Evolutionary conservation across 768 basidiomycete genomes (phyloP).

Genomic region (Gelatoporia subvermispora): DNA sequence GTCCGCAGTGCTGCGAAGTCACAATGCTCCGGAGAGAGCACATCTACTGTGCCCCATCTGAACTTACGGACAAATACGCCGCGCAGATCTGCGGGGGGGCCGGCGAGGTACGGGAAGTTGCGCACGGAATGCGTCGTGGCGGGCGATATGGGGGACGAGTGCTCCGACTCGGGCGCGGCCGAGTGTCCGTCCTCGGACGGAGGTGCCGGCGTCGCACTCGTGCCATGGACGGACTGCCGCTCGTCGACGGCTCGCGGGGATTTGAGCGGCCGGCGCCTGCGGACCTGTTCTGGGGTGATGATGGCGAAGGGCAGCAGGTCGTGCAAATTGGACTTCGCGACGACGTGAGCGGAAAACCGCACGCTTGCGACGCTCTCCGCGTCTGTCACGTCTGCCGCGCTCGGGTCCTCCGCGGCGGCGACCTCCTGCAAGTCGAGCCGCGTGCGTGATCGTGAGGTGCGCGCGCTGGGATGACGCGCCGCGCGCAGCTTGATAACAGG

Average conservation of each 20-base stretch:
- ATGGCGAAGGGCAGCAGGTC: slow-evolving; percentile 72
- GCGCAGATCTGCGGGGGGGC: slow-evolving; percentile 62
- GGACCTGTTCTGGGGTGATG: slow-evolving; percentile 63
- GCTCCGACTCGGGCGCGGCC: slow-evolving; percentile 24
- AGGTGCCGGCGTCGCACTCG: slow-evolving; percentile 25
- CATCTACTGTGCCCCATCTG: slow-evolving; percentile 86
- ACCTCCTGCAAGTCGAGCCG: slow-evolving; percentile 61
- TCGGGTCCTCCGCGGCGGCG: slow-evolving; percentile 55
- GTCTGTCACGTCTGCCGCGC: slow-evolving; percentile 51
- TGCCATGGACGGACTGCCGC: slow-evolving; percentile 22
- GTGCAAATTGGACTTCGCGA: slow-evolving; percentile 56
- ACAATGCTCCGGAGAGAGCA: slow-evolving; percentile 80
- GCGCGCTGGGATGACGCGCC: slow-evolving; percentile 36
- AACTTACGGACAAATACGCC: slow-evolving; percentile 76
- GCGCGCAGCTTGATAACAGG: slow-evolving; percentile 71
- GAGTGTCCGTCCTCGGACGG: slow-evolving; percentile 43
- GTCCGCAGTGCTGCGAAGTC: slow-evolving; percentile 85
- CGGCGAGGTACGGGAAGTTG: slow-evolving; percentile 39
- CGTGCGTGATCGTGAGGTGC: slow-evolving; percentile 64
- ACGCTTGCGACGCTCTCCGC: slow-evolving; percentile 69
- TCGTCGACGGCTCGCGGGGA: slow-evolving; percentile 19
- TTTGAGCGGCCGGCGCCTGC: slow-evolving; percentile 29
- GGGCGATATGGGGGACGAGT: slow-evolving; percentile 20
- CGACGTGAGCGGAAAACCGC: slow-evolving; percentile 67
- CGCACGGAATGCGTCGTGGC: slow-evolving; percentile 17